Base-by-base conservation (phyloP, 306 rosid species). In the Trifolium dubium region DNA sequence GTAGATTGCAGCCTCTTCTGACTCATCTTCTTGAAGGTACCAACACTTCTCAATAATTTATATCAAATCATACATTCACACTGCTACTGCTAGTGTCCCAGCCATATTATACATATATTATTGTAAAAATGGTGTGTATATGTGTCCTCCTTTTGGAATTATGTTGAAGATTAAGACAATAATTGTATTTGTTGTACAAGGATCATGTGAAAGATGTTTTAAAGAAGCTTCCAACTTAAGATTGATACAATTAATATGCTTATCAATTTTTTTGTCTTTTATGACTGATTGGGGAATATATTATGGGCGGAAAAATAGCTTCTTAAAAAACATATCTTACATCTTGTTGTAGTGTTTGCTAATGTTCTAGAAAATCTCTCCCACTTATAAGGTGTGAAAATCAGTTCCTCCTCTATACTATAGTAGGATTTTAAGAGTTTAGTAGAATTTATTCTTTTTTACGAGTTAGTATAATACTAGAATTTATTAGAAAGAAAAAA, bases 1-100 rank as follows among this genome's bases (percentile, higher is more conserved):
- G 98, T 79, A 87, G 92, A 84, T 82, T 95, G 85, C 86, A 75
- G 82, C 92, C 98, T 78, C 96, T 95, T 83, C 88, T 95, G 67
- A 86, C 83, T 51, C 91, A 86, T 63, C 91, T 95, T 69, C 99
- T 89, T 77, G 90, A 95, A 88, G 99, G 99, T 95, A 75, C 81
- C 65, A 67, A 50, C 74, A 62, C 75, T 73, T 35, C 29, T 67
- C 61, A 46, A 15, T 46, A 47, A 66, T 54, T 60, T 60, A 40
- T 72, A 37, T 40, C 44, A 17, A 64, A 67, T 49, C 50, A 23
- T 23, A 23, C 23, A 0, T 23, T 23, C 23, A 23, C 1, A 23
- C 23, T 23, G 23, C 23, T 23, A 23, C 47, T 67, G 66, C 62
- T 66, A 41, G 49, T n/a, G 32, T 58, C 8, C 13, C 23, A 41